These are phyloP conservation scores for Aspergillus texensis DNA, from an alignment of 2,329 filamentous ascomycete genomes.

Conservation along the genomic window DNA sequence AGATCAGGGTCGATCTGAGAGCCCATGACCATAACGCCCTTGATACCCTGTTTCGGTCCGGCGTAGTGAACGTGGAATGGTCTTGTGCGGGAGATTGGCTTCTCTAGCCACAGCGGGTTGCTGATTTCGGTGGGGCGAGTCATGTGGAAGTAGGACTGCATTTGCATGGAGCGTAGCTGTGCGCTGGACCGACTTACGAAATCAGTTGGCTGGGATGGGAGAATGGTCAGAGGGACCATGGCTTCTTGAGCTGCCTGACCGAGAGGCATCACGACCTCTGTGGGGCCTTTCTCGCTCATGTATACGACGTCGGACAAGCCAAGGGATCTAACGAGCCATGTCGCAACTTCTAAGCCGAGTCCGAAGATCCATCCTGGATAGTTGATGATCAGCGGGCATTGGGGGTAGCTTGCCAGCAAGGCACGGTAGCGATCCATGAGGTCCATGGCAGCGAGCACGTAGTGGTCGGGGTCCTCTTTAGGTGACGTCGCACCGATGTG, in stretches of 20 bases:
- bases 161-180: conserved; percentile 60
- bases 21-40: conserved; percentile 56
- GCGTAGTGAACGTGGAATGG: conserved; percentile 56
- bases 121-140: conserved; percentile 29
- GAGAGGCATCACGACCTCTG: conserved; percentile 47
- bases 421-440: conserved; percentile 53
- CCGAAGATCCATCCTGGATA: conserved; percentile 60
- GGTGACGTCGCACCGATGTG: conserved; percentile 56
- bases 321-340: conserved; percentile 49
- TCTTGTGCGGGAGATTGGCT: conserved; percentile 47
- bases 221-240: conserved; percentile 44
- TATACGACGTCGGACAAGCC: conserved; percentile 57
- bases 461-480: conserved; percentile 61
- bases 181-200: conserved; percentile 51
- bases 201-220: conserved; percentile 50
- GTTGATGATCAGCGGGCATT: conserved; percentile 59
- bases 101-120: conserved; percentile 47
- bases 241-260: conserved; percentile 41
- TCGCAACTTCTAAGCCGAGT: conserved; percentile 53
- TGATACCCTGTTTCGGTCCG: conserved; percentile 47
- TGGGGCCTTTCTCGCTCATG: conserved; percentile 53
- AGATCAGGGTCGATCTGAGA: conserved; percentile 52
- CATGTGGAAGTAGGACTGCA: conserved; percentile 63
- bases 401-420: conserved; percentile 42
- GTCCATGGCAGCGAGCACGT: conserved; percentile 55